Conservation (phyloP, 106 monocot species). For the Phalaenopsis equestris region DNA sequence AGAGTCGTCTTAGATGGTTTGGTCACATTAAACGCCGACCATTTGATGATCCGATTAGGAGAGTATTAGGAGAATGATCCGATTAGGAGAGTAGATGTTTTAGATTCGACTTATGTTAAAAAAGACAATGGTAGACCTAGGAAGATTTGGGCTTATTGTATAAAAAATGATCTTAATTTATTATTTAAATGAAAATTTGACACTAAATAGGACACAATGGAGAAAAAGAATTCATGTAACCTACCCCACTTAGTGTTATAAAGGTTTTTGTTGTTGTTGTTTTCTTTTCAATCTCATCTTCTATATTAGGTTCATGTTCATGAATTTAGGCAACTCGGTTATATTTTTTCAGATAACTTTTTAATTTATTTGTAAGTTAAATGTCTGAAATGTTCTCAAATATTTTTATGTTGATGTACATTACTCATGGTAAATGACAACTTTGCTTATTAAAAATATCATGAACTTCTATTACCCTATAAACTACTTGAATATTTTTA, state of each 20-base stretch:
- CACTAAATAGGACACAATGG: background rate
- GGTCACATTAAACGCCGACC: no score
- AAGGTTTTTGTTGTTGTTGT: background rate
- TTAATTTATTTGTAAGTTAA: background rate
- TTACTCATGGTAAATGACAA: background rate
- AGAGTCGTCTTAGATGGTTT: no score
- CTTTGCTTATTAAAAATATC: background rate
- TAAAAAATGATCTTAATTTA: no score
- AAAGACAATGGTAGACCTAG: no score
- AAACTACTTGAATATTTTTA: background rate
- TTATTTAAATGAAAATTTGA: background rate
- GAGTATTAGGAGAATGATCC: no score
- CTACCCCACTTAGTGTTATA: background rate
- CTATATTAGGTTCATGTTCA: background rate
- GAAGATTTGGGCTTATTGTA: no score
- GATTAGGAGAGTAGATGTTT: background rate
- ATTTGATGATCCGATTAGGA: background rate
- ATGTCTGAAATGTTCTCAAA: background rate
- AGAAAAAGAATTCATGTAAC: background rate
- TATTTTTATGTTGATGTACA: background rate
- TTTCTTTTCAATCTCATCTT: background rate
- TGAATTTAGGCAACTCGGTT: background rate
- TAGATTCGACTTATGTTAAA: no score
- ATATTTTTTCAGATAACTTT: background rate
- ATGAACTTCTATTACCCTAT: background rate